phyloP scores from a whole-genome alignment of 225 moss, liverwort and hornwort genomes.

The Marchantia paleacea region DNA sequence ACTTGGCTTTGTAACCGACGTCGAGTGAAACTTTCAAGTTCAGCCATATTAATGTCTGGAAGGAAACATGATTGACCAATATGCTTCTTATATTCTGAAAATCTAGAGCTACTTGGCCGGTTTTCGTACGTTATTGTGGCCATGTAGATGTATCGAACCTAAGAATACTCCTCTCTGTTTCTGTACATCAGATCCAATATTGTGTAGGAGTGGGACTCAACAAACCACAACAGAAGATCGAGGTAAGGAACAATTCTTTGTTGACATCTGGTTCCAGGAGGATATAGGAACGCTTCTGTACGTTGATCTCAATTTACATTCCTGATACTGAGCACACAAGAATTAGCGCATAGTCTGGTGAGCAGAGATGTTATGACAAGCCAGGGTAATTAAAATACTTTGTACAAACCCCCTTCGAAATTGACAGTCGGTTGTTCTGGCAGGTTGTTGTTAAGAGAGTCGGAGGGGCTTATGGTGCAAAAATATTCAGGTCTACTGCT shows the following conservation, averaged over 20 bases:
- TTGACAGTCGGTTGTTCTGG: slow-evolving; percentile 5
- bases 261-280: background rate
- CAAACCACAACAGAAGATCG: slow-evolving; percentile 75
- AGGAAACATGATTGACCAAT: too few relatives aligned
- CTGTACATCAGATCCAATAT: slow-evolving; percentile 61
- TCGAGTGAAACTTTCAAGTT: too few relatives aligned
- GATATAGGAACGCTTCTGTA: background rate
- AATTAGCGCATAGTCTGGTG: background rate
- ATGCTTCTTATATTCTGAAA: too few relatives aligned
- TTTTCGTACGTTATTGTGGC: background rate
- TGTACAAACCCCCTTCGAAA: background rate
- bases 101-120: background rate
- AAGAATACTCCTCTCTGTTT: background rate
- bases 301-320: background rate
- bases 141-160: background rate
- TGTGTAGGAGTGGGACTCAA: slow-evolving; percentile 78
- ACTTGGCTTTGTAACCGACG: too few relatives aligned
- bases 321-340: background rate
- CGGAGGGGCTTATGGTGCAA: slow-evolving; percentile 78
- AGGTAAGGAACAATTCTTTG: slow-evolving; percentile 39
- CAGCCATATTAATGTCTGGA: too few relatives aligned
- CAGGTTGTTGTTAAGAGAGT: slow-evolving; percentile 77
- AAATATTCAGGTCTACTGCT: slow-evolving; percentile 54
- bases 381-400: background rate
- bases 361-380: background rate